A percentile compares a stretch with the other conserved stretches of the same genome.
phyloP scores from a whole-genome alignment of 2,329 filamentous ascomycete species.

The Trichoderma pleuroti region DNA sequence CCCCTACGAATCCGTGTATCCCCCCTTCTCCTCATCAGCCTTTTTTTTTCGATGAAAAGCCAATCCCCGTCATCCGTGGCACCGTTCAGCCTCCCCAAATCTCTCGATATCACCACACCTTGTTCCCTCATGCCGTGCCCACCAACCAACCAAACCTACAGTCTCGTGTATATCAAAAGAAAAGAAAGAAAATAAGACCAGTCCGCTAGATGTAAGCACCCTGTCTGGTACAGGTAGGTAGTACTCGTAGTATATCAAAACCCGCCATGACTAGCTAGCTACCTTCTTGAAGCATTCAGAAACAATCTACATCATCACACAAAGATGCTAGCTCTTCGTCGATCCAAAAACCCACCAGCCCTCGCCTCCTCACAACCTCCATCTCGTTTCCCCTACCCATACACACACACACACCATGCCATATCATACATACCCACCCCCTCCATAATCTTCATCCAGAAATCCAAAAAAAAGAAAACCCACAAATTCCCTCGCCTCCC shows the following conservation, averaged over 20 bases:
- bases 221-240: neutral
- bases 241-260: too few species aligned
- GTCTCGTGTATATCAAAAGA: neutral
- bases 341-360: neutral
- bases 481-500: neutral
- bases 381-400: neutral
- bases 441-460: neutral
- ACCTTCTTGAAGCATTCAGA: neutral
- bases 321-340: neutral
- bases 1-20: neutral
- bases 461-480: neutral
- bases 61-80: neutral
- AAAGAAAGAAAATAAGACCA: neutral
- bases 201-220: neutral
- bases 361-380: neutral
- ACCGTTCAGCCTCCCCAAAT: neutral
- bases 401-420: neutral
- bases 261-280: too few species aligned
- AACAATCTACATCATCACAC: neutral
- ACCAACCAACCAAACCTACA: too few species aligned
- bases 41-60: neutral
- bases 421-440: neutral
- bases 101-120: slow-evolving; percentile 13
- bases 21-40: neutral
- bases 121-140: neutral